Evolutionary conservation across 202 grass and related monocot species (phyloP), one percentile per base, ranked within the genome.

Genomic region (Carex arenaria): DNA sequence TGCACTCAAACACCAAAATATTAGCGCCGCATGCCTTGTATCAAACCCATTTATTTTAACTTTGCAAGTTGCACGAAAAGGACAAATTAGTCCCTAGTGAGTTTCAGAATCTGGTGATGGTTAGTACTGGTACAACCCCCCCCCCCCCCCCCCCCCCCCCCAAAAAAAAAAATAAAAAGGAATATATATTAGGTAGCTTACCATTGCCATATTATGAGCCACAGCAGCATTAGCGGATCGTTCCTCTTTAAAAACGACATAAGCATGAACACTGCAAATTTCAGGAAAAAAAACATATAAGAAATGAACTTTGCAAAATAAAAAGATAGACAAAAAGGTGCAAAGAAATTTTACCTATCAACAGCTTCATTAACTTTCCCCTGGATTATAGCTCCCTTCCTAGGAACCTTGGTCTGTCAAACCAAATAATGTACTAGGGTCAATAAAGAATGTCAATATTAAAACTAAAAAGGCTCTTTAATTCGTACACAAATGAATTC

Each of bases 171-270:
- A n/a, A 59, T 8, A 26, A 19, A 51, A 9, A 10, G 14, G 17
- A 86, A 56, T 49, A 3, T 60, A 23, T 60, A 23, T 59, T 10
- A 42, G 20, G 8, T 52, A 68, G 71, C 78, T 0, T 52, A 99
- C 96, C 91, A 86, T 26, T 84, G 89, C 84, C 96, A 99, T 99
- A 85, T 99, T 99, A 79, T 89, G 91, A 77, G 86, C 89, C 52
- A 95, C 86, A 81, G 93, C 89, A 71, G 91, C 13, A 11, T 30
- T 82, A 4, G 93, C 86, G 20, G 81, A 90, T 84, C 90, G 89
- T 72, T 95, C 93, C 67, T 91, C 91, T 88, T 94, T 92, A 81
- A 99, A 99, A 43, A 99, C 96, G 72, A 95, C 90, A 85, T 99
- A 99, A 57, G 93, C 96, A 93, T 99, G 86, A 42, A 99, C 85